A percentile compares a stretch with the other conserved stretches of the same genome.
These are phyloP conservation scores for Ganoderma resinaceum DNA, from an alignment of 1,284 basidiomycete genomes.

Conservation along the genomic window DNA sequence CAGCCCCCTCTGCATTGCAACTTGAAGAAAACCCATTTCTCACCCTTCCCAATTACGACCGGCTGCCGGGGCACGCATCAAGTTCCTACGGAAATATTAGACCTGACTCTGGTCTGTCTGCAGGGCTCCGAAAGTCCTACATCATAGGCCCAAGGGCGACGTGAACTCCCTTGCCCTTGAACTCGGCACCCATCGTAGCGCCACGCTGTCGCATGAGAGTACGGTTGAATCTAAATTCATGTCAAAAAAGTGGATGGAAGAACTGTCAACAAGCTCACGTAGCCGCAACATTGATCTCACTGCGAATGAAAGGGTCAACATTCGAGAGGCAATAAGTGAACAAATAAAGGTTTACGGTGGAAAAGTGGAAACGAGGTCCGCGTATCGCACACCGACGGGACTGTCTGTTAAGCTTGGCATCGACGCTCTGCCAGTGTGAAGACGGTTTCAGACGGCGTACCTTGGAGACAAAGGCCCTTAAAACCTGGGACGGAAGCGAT, in stretches of 20 bases:
- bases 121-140: conserved; percentile 34
- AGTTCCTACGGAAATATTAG: conserved; percentile 47
- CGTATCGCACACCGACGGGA: conserved; percentile 68
- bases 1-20: background rate
- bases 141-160: conserved; percentile 67
- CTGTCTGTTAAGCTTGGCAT: conserved; percentile 47
- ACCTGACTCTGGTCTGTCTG: background rate
- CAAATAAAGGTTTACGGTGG: conserved; percentile 57
- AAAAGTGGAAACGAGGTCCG: conserved; percentile 70
- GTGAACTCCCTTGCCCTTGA: conserved; percentile 71
- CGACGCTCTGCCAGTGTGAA: background rate
- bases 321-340: background rate
- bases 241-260: background rate
- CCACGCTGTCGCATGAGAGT: conserved; percentile 70
- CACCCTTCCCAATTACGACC: conserved; percentile 77
- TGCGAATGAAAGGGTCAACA: conserved; percentile 27
- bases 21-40: conserved; percentile 38
- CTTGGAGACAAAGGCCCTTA: conserved; percentile 73
- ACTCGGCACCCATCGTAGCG: conserved; percentile 71
- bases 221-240: conserved; percentile 60
- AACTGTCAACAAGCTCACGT: conserved; percentile 48
- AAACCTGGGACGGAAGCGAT: conserved; percentile 65
- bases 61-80: conserved; percentile 67
- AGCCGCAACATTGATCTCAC: conserved; percentile 75
- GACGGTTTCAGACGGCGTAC: conserved; percentile 37